phyloP scores from a whole-genome alignment of 495 filamentous ascomycete genomes.

The Penicillium soppii region DNA sequence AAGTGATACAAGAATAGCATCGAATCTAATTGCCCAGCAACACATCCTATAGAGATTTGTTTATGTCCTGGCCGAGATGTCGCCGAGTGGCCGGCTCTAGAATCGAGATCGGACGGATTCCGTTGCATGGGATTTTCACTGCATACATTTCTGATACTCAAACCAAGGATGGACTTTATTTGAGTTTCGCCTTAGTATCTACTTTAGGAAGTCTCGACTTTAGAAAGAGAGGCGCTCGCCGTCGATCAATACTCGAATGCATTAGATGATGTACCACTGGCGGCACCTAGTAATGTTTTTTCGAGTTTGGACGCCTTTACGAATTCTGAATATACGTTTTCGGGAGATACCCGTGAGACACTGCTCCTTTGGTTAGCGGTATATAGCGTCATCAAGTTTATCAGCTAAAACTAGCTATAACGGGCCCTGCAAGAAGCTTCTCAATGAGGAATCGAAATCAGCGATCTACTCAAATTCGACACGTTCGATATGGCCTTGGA shows the following conservation, averaged over 20 bases:
- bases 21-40: neutral
- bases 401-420: neutral
- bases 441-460: neutral
- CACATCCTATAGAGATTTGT: neutral
- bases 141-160: neutral
- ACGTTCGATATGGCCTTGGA: neutral
- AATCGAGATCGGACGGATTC: conserved; percentile 3
- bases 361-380: neutral
- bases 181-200: neutral
- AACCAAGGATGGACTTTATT: neutral
- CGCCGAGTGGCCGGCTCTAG: neutral
- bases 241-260: neutral
- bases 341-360: neutral
- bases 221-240: neutral
- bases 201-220: neutral
- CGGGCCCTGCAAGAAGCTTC: neutral
- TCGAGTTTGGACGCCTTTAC: neutral
- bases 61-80: neutral
- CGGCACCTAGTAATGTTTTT: neutral
- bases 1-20: neutral
- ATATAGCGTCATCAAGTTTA: too few relatives aligned
- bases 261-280: neutral
- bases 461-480: neutral
- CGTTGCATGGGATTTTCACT: neutral
- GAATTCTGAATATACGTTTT: too few relatives aligned